Base-by-base conservation (phyloP, 306 rosid species). In the Trifolium fragiferum region DNA sequence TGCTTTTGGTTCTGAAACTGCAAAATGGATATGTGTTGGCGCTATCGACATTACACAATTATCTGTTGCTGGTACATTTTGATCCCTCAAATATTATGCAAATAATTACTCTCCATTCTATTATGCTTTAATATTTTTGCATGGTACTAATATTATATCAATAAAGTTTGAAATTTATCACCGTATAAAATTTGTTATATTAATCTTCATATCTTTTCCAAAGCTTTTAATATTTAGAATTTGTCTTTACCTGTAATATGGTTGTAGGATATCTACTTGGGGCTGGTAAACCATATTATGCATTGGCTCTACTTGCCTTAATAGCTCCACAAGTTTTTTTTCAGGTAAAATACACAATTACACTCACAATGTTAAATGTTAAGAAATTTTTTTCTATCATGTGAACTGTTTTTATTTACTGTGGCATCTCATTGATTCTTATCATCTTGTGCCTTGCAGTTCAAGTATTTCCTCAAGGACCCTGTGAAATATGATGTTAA, bases 21-120 rank as follows among this genome's bases (percentile, higher is more conserved):
- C 98, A 33, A 95, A 95, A 72, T 95, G 99, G 99, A 95, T 95
- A 35, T 95, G 98, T 12, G 99, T 95, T 58, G 96, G 99, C 4
- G 99, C 99, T 73, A 92, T 95, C 27, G 98, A 95, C 89, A 87
- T 95, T 37, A 90, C 98, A 61, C 99, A 95, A 65, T 12, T 95
- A 83, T 90, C 96, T 25, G 72, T 95, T 10, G 98, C 95, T 32
- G 97, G 99, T 95, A 86, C 59, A 58, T 73, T 77, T 74, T 76
- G 77, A 14, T 70, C 79, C 51, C 51, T 51, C 64, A 11, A 25
- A n/a, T 19, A 6, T 58, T 23, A 64, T 23, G 37, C 58, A 30
- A 14, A 20, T 62, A 7, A 63, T 70, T 43, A 27, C 68, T 53
- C 44, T 8, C 6, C 3, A 53, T 53, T 53, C 60, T 20, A 53